phyloP scores from a whole-genome alignment of 2,329 filamentous ascomycete genomes.

The Aspergillus costaricaensis region DNA sequence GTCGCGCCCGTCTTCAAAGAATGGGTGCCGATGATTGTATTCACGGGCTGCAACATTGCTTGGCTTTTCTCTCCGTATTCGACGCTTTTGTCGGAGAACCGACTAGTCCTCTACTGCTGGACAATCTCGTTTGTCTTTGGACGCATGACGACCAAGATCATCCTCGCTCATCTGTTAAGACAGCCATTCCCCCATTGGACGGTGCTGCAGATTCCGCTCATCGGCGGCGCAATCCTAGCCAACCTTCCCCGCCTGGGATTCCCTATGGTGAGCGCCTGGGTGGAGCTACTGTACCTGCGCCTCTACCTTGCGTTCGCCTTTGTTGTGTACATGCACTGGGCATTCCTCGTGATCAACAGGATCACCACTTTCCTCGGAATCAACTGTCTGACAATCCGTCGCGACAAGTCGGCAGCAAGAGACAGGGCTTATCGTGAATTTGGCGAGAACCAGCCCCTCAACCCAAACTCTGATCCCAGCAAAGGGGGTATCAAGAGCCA shows the following conservation, averaged over 20 bases:
- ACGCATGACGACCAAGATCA: constrained; percentile 98
- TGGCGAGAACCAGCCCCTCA: constrained; percentile 26
- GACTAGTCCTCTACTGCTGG: constrained; percentile 86
- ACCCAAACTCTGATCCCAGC: constrained; percentile 17
- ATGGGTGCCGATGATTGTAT: constrained; percentile 89
- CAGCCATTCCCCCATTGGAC: constrained; percentile 98
- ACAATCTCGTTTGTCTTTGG: constrained; percentile 98
- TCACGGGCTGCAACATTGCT: constrained; percentile 69
- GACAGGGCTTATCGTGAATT: constrained; percentile 41
- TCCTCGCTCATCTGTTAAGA: constrained; percentile 87
- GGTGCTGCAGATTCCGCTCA: constrained; percentile 80
- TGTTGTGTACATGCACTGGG: constrained; percentile 91
- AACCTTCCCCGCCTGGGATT: constrained; percentile 81
- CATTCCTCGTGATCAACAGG: constrained; percentile 81
- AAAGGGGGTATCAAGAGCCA: constrained; percentile 23
- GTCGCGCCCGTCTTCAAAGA: constrained; percentile 84
- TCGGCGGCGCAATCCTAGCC: constrained; percentile 78
- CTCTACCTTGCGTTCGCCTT: constrained; percentile 80
- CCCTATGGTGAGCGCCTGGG: constrained; percentile 61
- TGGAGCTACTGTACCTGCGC: constrained; percentile 80
- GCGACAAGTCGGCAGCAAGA: constrained; percentile 35
- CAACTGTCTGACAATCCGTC: constrained; percentile 82
- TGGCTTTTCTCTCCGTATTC: constrained; percentile 94
- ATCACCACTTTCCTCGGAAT: constrained; percentile 94
- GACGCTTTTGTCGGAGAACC: constrained; percentile 76